phyloP scores from a whole-genome alignment of 371 early-diverging fungal species.

The Apophysomyces sp. region DNA sequence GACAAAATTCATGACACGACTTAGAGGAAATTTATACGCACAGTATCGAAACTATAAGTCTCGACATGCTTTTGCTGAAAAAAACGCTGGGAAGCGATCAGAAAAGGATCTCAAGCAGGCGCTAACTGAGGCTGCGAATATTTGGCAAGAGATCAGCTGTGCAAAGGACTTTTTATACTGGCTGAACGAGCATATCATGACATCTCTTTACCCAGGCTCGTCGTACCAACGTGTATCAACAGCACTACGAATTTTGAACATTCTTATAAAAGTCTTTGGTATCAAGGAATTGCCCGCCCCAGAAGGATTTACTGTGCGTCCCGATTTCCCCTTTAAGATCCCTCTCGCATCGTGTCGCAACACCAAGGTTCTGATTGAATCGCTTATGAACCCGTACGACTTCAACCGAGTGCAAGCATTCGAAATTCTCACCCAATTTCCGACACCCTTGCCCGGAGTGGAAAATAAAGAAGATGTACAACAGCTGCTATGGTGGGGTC shows the following conservation, averaged over 20 bases:
- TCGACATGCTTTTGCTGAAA: slow-evolving; percentile 20
- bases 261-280: slow-evolving; percentile 56
- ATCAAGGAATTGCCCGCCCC: slow-evolving; percentile 49
- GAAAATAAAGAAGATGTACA: slow-evolving; percentile 42
- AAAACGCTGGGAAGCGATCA: slow-evolving; percentile 3
- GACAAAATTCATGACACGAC: slow-evolving; percentile 53
- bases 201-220: slow-evolving; percentile 58
- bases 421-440: slow-evolving; percentile 60
- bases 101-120: slow-evolving; percentile 13
- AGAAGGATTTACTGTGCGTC: slow-evolving; percentile 43
- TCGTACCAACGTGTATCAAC: slow-evolving; percentile 66
- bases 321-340: slow-evolving; percentile 57
- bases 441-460: slow-evolving; percentile 58
- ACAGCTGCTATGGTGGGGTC: slow-evolving; percentile 62
- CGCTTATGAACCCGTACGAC: slow-evolving; percentile 69
- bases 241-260: slow-evolving; percentile 43
- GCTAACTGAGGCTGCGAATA: slow-evolving; percentile 14
- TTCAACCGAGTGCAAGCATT: slow-evolving; percentile 67
- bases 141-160: slow-evolving; percentile 20
- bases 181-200: slow-evolving; percentile 35
- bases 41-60: slow-evolving; percentile 37
- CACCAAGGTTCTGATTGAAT: slow-evolving; percentile 54
- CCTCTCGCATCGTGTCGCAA: slow-evolving; percentile 47
- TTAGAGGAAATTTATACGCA: slow-evolving; percentile 53
- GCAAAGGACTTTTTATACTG: slow-evolving; percentile 40